These are phyloP conservation scores for Ajuga reptans DNA, from an alignment of 305 asterid genomes.

Conservation along the genomic window DNA sequence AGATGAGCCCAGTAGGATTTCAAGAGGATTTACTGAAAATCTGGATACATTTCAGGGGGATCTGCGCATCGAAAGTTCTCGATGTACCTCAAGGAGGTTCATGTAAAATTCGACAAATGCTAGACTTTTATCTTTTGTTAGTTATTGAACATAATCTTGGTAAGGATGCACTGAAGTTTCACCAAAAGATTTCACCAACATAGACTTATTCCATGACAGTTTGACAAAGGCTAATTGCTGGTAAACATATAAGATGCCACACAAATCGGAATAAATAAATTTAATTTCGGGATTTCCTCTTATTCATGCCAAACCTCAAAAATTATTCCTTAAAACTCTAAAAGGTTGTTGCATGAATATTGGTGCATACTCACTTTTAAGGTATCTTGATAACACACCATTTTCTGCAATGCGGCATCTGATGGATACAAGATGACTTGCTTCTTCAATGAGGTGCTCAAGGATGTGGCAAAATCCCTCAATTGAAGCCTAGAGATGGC, in stretches of 20 bases:
- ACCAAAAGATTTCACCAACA: not conserved
- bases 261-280: not conserved
- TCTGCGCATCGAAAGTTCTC: not conserved
- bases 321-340: not conserved
- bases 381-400: not conserved
- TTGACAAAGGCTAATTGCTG: not conserved
- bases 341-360: not conserved
- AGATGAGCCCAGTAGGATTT: no score
- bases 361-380: constrained; percentile 6
- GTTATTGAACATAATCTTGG: not conserved
- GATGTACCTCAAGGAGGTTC: not conserved
- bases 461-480: constrained; percentile 1
- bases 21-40: not conserved
- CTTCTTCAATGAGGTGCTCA: not conserved
- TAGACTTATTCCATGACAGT: not conserved
- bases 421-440: constrained; percentile 14
- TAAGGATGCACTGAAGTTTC: not conserved
- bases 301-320: not conserved
- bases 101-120: not conserved
- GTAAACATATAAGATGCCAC: not conserved
- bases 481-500: constrained; percentile 16
- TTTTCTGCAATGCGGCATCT: constrained; percentile 10
- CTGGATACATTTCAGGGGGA: not conserved
- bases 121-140: not conserved
- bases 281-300: not conserved